These are phyloP conservation scores for Anastatica hierochuntica DNA, from an alignment of 345 rosid genomes.

Conservation along the genomic window DNA sequence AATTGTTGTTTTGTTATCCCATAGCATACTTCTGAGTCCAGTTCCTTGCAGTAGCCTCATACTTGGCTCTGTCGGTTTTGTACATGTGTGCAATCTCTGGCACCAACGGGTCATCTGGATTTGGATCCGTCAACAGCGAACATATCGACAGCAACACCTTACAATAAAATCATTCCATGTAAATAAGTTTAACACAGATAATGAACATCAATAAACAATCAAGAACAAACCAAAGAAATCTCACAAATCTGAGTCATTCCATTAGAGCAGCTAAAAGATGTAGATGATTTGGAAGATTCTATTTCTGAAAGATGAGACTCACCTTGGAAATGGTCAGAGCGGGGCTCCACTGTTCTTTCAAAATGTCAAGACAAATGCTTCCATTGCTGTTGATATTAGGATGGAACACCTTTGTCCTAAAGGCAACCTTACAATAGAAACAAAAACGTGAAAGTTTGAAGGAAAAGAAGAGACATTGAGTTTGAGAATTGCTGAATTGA, in stretches of 20 bases:
- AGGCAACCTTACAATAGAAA: constrained; percentile 12
- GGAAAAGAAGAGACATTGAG: not conserved
- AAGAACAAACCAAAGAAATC: not conserved
- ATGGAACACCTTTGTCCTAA: no score
- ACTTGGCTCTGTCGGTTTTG: constrained; percentile 22
- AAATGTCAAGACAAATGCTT: constrained; percentile 20
- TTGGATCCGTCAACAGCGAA: constrained; percentile 26
- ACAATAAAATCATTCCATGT: not conserved
- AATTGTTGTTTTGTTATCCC: no score
- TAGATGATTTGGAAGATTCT: no score
- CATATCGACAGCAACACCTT: constrained; percentile 31
- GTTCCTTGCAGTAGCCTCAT: constrained; percentile 20
- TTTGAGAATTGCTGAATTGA: not conserved
- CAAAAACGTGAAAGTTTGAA: not conserved
- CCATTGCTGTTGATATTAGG: constrained; percentile 23
- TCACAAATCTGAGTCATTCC: constrained; percentile 2
- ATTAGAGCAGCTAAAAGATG: not conserved
- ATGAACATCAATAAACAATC: not conserved
- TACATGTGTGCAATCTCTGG: constrained; percentile 30
- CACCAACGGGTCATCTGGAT: constrained; percentile 29
- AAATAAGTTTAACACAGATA: no score
- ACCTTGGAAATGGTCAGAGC: constrained; percentile 22
- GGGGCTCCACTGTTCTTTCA: constrained; percentile 22
- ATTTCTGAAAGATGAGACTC: not conserved
- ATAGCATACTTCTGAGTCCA: no score